A percentile compares a stretch with the other conserved stretches of the same genome.
These are phyloP conservation scores for Chlorencoelia australis DNA, from an alignment of 2,329 filamentous ascomycete genomes.

Conservation along the genomic window DNA sequence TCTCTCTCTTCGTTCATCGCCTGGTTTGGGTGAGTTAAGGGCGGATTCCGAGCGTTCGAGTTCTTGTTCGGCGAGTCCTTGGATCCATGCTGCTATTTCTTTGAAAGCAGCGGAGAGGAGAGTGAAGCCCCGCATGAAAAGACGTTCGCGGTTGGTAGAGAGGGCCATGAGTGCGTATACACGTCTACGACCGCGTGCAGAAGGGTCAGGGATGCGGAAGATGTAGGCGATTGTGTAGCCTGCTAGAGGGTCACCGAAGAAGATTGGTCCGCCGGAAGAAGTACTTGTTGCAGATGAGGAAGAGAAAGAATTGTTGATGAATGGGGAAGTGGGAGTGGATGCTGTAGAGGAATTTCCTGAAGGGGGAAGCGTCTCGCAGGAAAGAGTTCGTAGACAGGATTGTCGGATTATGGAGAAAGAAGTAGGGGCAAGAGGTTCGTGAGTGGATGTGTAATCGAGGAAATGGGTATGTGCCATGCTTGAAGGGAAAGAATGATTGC, in stretches of 20 bases:
- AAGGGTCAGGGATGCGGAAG: constrained; percentile 58
- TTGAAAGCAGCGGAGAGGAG: constrained; percentile 52
- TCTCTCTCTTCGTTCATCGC: constrained; percentile 5
- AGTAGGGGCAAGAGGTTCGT: constrained; percentile 50
- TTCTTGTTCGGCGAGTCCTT: constrained; percentile 52
- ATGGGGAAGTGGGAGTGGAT: constrained; percentile 31
- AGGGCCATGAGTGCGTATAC: constrained; percentile 59
- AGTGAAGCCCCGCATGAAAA: constrained; percentile 56
- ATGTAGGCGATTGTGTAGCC: constrained; percentile 63
- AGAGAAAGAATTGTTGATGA: constrained; percentile 28
- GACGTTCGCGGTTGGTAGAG: constrained; percentile 53
- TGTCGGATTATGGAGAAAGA: constrained; percentile 59
- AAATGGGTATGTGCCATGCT: constrained; percentile 48
- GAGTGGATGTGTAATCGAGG: constrained; percentile 58
- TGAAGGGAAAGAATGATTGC: constrained; percentile 34
- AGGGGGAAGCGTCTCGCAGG: constrained; percentile 54
- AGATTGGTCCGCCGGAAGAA: constrained; percentile 54
- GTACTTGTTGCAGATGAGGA: constrained; percentile 34
- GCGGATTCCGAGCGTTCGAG: constrained; percentile 36
- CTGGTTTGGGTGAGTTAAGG: constrained; percentile 2
- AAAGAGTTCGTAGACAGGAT: constrained; percentile 55
- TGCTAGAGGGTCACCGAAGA: constrained; percentile 54
- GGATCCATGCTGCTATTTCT: constrained; percentile 56
- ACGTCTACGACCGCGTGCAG: constrained; percentile 57
- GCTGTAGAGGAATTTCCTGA: constrained; percentile 30